Base-by-base conservation (phyloP, 176 grass and related monocot genomes). In the Aegilops umbellulata region DNA sequence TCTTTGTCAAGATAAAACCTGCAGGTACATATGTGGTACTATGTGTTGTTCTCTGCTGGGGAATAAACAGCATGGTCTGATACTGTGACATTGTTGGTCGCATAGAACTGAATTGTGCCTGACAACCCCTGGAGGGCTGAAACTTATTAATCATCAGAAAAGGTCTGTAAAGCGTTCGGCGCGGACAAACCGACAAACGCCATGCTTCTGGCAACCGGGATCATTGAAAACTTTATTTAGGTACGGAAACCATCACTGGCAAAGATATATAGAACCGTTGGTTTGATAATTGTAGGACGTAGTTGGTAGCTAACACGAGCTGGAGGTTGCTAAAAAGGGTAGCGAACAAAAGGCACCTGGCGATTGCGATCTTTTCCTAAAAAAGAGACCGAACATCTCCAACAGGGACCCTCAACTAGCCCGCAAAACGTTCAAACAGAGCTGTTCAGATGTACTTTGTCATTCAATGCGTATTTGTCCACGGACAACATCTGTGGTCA, bases 1-100 rank as follows among this genome's bases (percentile, higher is more conserved):
- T 78, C 61, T 66, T 85, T 5, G 65, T 78, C 27, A 78, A 66
- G 74, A 57, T 57, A 30, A 68, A 36, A 85, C 25, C 51, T 62
- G 73, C 16, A 51, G 44, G 72, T 76, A 75, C 42, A 29, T 75
- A 75, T 74, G 55, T 58, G 20, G 71, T 61, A 47, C 44, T 55
- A 23, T 51, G 60, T 80, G 23, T 13, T 74, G 34, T 39, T 80
- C 12, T 67, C 8, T 30, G 81, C 27, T 76, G 46, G 60, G 20
- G 75, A 74, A 87, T 83, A 79, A 74, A 68, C 3, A 61, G 1
- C 65, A 22, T 73, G 26, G 38, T 49, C 36, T 57, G 29, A 31
- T 29, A 17, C 41, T 74, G 22, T 30, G 32, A 8, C 13, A 74
- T 16, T 74, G 44, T 8, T 27, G 39, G 41, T 74, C 41, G 41